A percentile compares a stretch with the other conserved stretches of the same genome.
Conservation (phyloP, 306 rosid species). For the Lagenaria siceraria region DNA sequence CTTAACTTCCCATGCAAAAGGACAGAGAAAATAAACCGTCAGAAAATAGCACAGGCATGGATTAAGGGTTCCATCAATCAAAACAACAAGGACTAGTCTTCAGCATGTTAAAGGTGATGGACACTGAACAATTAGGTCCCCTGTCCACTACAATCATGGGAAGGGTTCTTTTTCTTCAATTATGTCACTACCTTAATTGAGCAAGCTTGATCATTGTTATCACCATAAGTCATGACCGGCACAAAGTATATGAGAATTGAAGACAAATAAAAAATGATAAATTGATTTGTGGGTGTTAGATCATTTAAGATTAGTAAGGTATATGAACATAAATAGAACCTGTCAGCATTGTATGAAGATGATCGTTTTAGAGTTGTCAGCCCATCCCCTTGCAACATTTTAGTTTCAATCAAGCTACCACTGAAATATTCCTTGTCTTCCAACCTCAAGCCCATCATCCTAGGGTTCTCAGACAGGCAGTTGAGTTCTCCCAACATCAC, state of each 20-base stretch:
- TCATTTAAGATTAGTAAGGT: neutral
- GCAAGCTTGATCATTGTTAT: neutral
- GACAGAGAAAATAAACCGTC: neutral
- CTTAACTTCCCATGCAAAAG: neutral
- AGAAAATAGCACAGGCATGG: neutral
- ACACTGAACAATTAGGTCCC: neutral
- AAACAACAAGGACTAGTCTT: neutral
- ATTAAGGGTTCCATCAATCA: neutral
- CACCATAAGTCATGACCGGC: neutral
- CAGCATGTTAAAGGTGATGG: neutral
- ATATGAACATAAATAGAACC: constrained; percentile 32
- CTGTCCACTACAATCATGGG: neutral
- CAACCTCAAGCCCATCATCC: constrained; percentile 45
- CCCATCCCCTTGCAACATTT: constrained; percentile 40
- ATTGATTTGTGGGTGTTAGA: neutral
- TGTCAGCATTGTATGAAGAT: constrained; percentile 71
- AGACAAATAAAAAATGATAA: neutral
- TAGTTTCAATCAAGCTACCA: constrained; percentile 72
- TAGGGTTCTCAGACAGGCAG: constrained; percentile 52
- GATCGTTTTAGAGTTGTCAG: constrained; percentile 50
- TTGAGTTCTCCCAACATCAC: constrained; percentile 59
- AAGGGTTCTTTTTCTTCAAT: neutral
- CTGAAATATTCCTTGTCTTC: constrained; percentile 83
- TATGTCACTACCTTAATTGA: neutral
- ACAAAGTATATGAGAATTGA: neutral